Evolutionary conservation across 306 rosid species (phyloP).

Genomic region (Fragaria nilgerrensis): DNA sequence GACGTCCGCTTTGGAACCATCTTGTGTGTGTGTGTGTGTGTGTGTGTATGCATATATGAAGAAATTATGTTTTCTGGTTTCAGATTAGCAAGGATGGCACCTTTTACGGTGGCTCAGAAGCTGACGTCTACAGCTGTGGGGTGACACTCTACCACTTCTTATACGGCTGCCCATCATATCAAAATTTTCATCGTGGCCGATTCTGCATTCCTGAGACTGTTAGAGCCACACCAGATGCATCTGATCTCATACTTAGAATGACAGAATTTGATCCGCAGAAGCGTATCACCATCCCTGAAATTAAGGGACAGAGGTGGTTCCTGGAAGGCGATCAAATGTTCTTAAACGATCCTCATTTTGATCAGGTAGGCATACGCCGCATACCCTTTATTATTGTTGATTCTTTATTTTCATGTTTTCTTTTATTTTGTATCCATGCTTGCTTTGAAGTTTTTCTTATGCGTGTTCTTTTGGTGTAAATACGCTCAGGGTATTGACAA

Average conservation of each 20-base stretch:
- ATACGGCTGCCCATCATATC: neutral
- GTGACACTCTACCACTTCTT: neutral
- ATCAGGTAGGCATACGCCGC: neutral
- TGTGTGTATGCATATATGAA: too few species aligned
- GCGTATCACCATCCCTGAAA: neutral
- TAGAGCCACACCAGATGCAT: too few species aligned
- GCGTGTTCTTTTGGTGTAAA: neutral
- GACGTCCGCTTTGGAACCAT: too few species aligned
- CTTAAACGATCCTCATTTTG: neutral
- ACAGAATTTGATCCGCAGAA: neutral
- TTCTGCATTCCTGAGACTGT: too few species aligned
- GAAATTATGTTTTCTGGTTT: too few species aligned
- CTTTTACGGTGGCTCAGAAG: neutral
- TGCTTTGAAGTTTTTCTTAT: neutral
- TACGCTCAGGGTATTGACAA: neutral
- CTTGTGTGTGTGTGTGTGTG: too few species aligned
- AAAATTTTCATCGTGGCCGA: accelerated
- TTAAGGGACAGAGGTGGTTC: neutral
- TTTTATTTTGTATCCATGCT: neutral
- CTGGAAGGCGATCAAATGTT: neutral
- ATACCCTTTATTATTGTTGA: neutral
- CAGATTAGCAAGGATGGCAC: too few species aligned
- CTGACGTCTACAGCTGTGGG: neutral
- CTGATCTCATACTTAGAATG: neutral
- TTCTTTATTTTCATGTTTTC: too few species aligned